Conservation (phyloP, 495 filamentous ascomycete genomes). For the Podospora anserina region DNA sequence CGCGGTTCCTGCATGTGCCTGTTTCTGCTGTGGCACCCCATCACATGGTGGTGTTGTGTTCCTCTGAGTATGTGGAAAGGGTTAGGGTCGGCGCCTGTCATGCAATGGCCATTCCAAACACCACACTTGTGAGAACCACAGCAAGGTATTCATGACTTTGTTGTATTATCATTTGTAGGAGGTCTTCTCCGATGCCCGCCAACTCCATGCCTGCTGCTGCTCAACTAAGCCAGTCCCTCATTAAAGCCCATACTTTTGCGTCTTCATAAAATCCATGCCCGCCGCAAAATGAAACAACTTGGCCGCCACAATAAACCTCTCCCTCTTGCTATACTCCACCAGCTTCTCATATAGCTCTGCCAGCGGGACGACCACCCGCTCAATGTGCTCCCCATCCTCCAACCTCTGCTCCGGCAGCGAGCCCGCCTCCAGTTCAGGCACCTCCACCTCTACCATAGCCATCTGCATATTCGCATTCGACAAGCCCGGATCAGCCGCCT, state of each 20-base stretch:
- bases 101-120: too few relatives aligned
- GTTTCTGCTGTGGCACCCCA: not conserved
- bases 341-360: constrained; percentile 50
- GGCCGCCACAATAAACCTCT: constrained; percentile 38
- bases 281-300: constrained; percentile 47
- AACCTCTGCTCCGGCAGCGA: constrained; percentile 59
- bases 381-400: constrained; percentile 82
- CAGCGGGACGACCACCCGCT: constrained; percentile 72
- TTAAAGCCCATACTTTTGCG: constrained; percentile 35
- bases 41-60: not conserved
- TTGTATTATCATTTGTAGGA: not conserved
- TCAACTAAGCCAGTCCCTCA: not conserved
- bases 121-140: too few relatives aligned
- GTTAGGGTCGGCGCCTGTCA: not conserved
- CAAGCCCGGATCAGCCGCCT: constrained; percentile 60
- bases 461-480: constrained; percentile 77
- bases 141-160: not conserved
- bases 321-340: constrained; percentile 41
- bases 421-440: constrained; percentile 55
- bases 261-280: constrained; percentile 43
- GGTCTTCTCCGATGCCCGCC: not conserved
- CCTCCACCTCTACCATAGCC: constrained; percentile 73
- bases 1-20: not conserved
- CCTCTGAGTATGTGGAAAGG: not conserved
- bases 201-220: not conserved